These are phyloP conservation scores for Cercospora sp. DNA, from an alignment of 2,329 filamentous ascomycete genomes.

Conservation along the genomic window DNA sequence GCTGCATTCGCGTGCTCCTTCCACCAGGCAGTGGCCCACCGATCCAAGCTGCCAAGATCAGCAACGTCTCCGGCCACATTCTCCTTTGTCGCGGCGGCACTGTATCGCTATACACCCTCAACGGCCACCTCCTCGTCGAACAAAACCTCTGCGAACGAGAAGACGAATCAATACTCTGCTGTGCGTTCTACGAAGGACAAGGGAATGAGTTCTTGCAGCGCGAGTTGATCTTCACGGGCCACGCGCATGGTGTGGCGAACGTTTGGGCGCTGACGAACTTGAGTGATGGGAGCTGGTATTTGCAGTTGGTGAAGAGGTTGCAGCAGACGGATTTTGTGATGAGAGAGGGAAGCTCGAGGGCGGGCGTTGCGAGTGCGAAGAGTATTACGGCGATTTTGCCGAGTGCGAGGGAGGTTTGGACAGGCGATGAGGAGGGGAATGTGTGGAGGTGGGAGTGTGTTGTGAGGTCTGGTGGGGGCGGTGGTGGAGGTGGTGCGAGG, in stretches of 20 bases:
- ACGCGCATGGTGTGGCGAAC: conserved; percentile 79
- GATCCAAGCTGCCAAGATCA: conserved; percentile 75
- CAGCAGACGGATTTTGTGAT: conserved; percentile 66
- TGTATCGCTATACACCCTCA: conserved; percentile 79
- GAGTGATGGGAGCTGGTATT: conserved; percentile 64
- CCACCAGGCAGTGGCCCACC: conserved; percentile 57
- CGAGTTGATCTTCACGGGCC: conserved; percentile 84
- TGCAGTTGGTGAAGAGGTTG: conserved; percentile 77
- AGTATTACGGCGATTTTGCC: conserved; percentile 85
- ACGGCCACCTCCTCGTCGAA: conserved; percentile 78
- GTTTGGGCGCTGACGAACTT: conserved; percentile 61
- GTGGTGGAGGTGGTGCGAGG: conserved; percentile 17
- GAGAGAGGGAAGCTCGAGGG: conserved; percentile 59
- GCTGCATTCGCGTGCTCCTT: conserved; percentile 62
- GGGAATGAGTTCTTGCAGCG: conserved; percentile 90
- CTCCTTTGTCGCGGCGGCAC: conserved; percentile 76
- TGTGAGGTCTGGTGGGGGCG: conserved; percentile 22
- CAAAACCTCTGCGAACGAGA: conserved; percentile 72
- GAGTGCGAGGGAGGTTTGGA: conserved; percentile 81
- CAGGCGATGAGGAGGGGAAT: conserved; percentile 87
- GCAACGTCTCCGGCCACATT: conserved; percentile 88
- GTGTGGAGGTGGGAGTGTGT: conserved; percentile 55
- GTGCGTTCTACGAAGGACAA: conserved; percentile 88
- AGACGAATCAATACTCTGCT: conserved; percentile 71
- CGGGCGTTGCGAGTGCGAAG: conserved; percentile 41